phyloP scores from a whole-genome alignment of 73 alveolate genomes.

The Blepharisma stoltei region DNA sequence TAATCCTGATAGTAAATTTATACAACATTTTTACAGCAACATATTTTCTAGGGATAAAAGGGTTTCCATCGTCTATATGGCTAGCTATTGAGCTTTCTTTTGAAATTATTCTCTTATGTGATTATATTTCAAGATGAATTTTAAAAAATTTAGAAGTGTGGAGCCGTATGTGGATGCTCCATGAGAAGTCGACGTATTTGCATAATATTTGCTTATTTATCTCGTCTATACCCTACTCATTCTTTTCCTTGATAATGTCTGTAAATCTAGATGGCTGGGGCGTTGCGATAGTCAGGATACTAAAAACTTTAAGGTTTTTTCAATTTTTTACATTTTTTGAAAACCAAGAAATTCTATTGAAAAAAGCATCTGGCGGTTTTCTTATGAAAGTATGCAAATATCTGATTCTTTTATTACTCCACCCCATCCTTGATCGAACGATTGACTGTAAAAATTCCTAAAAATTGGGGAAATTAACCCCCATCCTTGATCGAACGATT shows the following conservation, averaged over 20 bases:
- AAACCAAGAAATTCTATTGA: neutral
- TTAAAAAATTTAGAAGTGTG: constrained; percentile 25
- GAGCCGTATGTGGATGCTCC: constrained; percentile 48
- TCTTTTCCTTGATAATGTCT: neutral
- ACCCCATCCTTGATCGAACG: no score
- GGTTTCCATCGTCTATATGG: constrained; percentile 53
- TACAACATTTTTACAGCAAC: constrained; percentile 49
- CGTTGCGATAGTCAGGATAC: neutral
- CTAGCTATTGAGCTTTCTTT: constrained; percentile 37
- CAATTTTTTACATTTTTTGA: constrained; percentile 7
- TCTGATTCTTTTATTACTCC: neutral
- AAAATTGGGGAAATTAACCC: no score
- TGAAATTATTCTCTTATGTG: constrained; percentile 46
- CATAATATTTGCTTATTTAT: neutral
- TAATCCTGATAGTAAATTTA: constrained; percentile 28
- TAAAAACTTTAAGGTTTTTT: neutral
- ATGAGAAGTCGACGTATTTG: constrained; percentile 29
- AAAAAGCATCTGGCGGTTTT: neutral
- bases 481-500: no score
- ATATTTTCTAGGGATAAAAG: constrained; percentile 54
- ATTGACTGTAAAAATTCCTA: no score
- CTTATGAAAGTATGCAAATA: neutral
- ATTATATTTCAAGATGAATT: constrained; percentile 7
- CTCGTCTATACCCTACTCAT: constrained; percentile 27
- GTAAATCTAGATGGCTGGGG: constrained; percentile 7